A percentile compares a stretch with the other conserved stretches of the same genome.
phyloP scores from a whole-genome alignment of 148 eudicot species.

The Pharnaceum exiguum region DNA sequence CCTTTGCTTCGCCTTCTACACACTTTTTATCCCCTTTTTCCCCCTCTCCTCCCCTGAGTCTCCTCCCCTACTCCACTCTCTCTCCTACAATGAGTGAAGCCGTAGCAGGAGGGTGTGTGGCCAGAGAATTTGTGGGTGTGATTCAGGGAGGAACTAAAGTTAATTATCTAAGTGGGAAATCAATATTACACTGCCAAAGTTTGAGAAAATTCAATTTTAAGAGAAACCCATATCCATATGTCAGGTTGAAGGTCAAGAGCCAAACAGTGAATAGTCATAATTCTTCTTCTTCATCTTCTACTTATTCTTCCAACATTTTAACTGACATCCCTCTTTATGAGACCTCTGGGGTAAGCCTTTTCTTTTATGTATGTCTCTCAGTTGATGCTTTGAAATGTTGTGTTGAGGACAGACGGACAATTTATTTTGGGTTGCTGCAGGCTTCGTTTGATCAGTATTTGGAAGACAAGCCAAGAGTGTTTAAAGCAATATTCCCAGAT shows the following conservation, averaged over 20 bases:
- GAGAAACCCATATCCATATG: conserved; percentile 18
- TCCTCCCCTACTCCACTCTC: not conserved
- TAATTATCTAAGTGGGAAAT: not conserved
- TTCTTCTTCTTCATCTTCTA: conserved; percentile 57
- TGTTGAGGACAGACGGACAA: not conserved
- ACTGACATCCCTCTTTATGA: conserved; percentile 81
- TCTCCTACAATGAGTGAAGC: conserved; percentile 6
- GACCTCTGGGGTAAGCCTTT: conserved; percentile 43
- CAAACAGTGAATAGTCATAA: conserved; percentile 34
- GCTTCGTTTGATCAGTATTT: conserved; percentile 89
- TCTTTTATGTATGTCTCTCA: not conserved
- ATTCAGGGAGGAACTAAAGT: not conserved
- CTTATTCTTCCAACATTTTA: conserved; percentile 54
- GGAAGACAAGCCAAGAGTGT: conserved; percentile 78
- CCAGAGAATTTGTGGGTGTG: not conserved
- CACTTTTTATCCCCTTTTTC: no score
- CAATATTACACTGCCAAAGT: not conserved
- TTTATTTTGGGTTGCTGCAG: conserved; percentile 26
- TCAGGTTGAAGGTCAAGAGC: conserved; percentile 16
- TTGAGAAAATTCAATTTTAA: conserved; percentile 10
- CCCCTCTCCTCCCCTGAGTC: no score
- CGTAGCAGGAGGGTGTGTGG: not conserved
- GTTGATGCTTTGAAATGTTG: not conserved
- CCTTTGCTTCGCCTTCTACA: no score
- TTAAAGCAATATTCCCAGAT: conserved; percentile 84